Base-by-base conservation (phyloP, 441 rosid species). In the Daphne laureola region DNA sequence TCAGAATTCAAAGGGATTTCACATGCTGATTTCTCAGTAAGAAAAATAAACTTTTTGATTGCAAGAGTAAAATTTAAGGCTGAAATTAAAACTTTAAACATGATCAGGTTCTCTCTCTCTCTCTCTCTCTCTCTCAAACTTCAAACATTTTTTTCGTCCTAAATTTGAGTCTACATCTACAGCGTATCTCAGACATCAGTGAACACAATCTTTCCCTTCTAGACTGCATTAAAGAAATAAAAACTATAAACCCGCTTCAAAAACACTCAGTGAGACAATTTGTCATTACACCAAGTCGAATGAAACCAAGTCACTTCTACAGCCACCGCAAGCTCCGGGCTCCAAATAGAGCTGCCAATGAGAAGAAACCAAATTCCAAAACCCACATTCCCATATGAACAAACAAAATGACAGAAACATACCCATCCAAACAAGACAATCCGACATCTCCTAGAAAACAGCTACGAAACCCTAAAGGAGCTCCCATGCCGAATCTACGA, bases 361-460 rank as follows among this genome's bases (percentile, higher is more conserved):
- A 31, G 9, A 25, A 16, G 2, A 27, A 51, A 16, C 4, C 43
- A 1, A 44, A 45, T 50, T 43, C 16, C 14, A 6, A 36, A 51
- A 42, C 40, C 31, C 13, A 40, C 62, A 23, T 38, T 57, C 48
- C 14, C 42, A 36, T 8, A 8, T 15, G 45, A 17, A 52, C 35
- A 17, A 13, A 9, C 17, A 46, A 18, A 46, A 16, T 31, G 7
- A 31, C 38, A 50, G 31, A 49, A 51, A 45, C 31, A 51, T 43
- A 35, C 1, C 21, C 21, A 46, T 47, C 45, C 12, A 5, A 21
- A 16, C 40, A 25, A 53, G 49, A 23, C 8, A 41, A 36, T 26
- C 17, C 42, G 40, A 16, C 59, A 25, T 62, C 54, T 53, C n/a
- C 31, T 14, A 54, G 31, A 36, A 59, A 43, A 61, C 31, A 51